These are phyloP conservation scores for Kluyveromyces lactis DNA, from an alignment of 805 yeast species.

Conservation along the genomic window DNA sequence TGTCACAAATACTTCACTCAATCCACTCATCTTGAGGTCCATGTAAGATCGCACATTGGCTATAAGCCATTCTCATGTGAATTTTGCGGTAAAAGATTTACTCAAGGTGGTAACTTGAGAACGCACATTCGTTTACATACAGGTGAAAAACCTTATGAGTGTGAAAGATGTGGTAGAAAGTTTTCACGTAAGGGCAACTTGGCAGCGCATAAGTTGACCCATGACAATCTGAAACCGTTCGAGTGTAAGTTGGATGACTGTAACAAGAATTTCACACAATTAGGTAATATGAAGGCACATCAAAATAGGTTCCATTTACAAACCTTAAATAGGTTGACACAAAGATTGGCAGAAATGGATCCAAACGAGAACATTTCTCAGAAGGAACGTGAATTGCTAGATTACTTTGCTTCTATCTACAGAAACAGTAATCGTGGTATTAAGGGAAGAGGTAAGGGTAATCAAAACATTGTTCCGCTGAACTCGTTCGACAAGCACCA, in stretches of 20 bases:
- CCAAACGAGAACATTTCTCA: slow-evolving; percentile 43
- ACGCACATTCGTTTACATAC: slow-evolving; percentile 84
- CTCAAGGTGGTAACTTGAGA: slow-evolving; percentile 84
- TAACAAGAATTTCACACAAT: slow-evolving; percentile 77
- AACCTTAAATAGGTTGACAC: slow-evolving; percentile 60
- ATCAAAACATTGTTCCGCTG: slow-evolving; percentile 8
- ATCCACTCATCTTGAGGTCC: slow-evolving; percentile 87
- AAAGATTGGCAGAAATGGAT: slow-evolving; percentile 54
- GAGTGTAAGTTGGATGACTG: slow-evolving; percentile 76
- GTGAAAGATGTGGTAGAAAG: slow-evolving; percentile 65
- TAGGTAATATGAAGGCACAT: slow-evolving; percentile 90
- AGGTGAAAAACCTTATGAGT: slow-evolving; percentile 84
- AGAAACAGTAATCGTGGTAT: slow-evolving; percentile 88
- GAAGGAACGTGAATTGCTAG: slow-evolving; percentile 59
- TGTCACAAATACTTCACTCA: slow-evolving; percentile 80
- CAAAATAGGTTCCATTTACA: slow-evolving; percentile 81
- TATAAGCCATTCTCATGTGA: slow-evolving; percentile 75
- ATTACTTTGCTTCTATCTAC: slow-evolving; percentile 74
- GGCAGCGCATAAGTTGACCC: slow-evolving; percentile 81
- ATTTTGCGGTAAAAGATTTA: slow-evolving; percentile 71
- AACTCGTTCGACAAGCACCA: slow-evolving; percentile 3
- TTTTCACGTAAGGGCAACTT: slow-evolving; percentile 89
- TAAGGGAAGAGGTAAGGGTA: slow-evolving; percentile 74
- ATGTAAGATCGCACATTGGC: slow-evolving; percentile 80
- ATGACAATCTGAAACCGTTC: slow-evolving; percentile 69